phyloP scores from a whole-genome alignment of 257 asterid genomes.

The Coffea canephora region DNA sequence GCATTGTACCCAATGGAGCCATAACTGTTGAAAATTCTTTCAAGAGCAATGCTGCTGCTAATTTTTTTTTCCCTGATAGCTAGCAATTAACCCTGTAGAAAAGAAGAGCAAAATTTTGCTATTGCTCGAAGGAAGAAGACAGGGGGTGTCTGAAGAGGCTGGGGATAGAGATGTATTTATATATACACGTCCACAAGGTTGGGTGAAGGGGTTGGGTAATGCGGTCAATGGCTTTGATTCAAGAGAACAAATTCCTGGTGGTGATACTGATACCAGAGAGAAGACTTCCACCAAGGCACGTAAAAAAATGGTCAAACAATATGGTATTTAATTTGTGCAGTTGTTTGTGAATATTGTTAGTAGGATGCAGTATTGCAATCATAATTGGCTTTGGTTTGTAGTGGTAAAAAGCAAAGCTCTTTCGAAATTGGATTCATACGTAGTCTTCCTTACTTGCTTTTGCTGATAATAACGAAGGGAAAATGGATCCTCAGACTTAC shows the following conservation, averaged over 20 bases:
- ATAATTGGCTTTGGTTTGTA: neutral
- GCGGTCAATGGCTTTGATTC: neutral
- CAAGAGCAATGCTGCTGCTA: neutral
- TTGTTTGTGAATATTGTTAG: neutral
- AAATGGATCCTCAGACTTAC: neutral
- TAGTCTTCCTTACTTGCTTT: neutral
- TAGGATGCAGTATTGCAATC: neutral
- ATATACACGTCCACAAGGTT: neutral
- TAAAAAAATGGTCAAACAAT: neutral
- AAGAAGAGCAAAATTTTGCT: neutral
- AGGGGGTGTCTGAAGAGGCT: neutral
- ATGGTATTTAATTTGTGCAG: conserved; percentile 11
- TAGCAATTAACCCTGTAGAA: neutral
- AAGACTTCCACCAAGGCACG: neutral
- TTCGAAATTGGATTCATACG: too few species aligned
- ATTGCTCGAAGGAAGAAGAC: neutral
- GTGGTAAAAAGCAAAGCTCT: neutral
- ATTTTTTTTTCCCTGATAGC: neutral
- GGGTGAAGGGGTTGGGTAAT: neutral
- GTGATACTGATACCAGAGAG: neutral
- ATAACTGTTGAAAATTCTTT: neutral
- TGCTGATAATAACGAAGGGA: neutral
- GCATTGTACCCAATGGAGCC: neutral
- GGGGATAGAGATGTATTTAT: conserved; percentile 6
- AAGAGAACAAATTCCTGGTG: neutral